phyloP scores from a whole-genome alignment of 2,329 filamentous ascomycete genomes.

The Botrytis porri region DNA sequence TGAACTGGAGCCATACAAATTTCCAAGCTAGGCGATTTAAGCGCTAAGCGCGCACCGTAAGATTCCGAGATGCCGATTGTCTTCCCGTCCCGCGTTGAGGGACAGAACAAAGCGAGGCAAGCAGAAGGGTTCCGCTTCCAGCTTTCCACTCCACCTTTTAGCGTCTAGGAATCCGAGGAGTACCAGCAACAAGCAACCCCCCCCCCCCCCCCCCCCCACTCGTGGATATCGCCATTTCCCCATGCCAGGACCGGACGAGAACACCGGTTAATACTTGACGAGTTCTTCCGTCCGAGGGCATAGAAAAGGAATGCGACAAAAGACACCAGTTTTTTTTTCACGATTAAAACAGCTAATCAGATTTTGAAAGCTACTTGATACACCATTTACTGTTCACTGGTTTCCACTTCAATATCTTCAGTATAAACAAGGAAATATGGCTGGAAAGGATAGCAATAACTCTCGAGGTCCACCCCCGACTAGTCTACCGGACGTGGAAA shows the following conservation, averaged over 20 bases:
- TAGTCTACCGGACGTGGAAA: constrained; percentile 35
- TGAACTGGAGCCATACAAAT: constrained; percentile 16
- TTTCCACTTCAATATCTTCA: not conserved
- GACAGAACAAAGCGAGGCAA: not conserved
- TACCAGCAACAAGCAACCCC: constrained; percentile 1
- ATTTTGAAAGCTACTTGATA: not conserved
- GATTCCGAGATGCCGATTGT: constrained; percentile 6
- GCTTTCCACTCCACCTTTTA: constrained; percentile 3
- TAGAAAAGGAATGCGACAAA: not conserved
- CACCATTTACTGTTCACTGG: not conserved
- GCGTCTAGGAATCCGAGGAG: not conserved
- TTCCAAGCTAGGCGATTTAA: constrained; percentile 19
- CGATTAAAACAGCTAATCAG: not conserved
- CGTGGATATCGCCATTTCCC: constrained; percentile 13
- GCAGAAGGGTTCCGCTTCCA: constrained; percentile 7
- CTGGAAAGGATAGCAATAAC: constrained; percentile 32
- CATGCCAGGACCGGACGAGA: constrained; percentile 13
- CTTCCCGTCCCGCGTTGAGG: not conserved
- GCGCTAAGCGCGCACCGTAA: constrained; percentile 15
- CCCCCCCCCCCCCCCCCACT: not conserved
- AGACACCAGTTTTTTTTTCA: not conserved
- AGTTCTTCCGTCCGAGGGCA: constrained; percentile 16
- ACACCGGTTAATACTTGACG: constrained; percentile 3
- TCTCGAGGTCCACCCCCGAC: constrained; percentile 30
- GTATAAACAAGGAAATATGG: constrained; percentile 26